phyloP scores from a whole-genome alignment of 164 flowering plant species.

The Sedum album region DNA sequence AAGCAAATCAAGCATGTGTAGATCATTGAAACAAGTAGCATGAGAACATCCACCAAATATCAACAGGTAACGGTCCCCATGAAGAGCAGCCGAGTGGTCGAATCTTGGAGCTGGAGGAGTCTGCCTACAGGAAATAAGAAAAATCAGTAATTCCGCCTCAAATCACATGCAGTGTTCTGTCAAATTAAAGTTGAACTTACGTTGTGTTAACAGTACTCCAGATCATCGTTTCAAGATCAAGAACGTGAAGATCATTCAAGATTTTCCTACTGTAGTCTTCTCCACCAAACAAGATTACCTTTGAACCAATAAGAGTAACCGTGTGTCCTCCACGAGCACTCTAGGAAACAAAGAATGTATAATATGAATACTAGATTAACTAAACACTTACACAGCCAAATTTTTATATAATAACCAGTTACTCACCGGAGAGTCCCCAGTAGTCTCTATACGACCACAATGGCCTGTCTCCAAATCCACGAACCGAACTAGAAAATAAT shows the following conservation, averaged over 20 bases:
- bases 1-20: conserved; percentile 76
- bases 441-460: conserved; percentile 51
- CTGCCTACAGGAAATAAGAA: conserved; percentile 49
- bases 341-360: conserved; percentile 26
- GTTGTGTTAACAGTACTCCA: conserved; percentile 51
- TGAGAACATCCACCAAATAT: conserved; percentile 94
- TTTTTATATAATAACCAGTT: neutral
- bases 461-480: conserved; percentile 56
- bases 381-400: neutral
- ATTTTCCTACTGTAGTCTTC: conserved; percentile 54
- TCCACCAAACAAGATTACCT: conserved; percentile 83
- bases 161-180: neutral
- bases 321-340: conserved; percentile 87
- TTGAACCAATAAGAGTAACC: conserved; percentile 62
- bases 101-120: conserved; percentile 83
- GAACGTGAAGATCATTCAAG: conserved; percentile 67
- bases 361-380: neutral
- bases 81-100: conserved; percentile 80
- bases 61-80: conserved; percentile 69
- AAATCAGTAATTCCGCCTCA: conserved; percentile 17
- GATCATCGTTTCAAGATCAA: conserved; percentile 73
- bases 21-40: conserved; percentile 74
- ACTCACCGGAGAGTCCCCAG: conserved; percentile 75
- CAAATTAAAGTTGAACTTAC: conserved; percentile 27
- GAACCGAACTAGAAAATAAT: conserved; percentile 46